Conservation (phyloP, 495 filamentous ascomycete genomes). For the Aspergillus biplanus region DNA sequence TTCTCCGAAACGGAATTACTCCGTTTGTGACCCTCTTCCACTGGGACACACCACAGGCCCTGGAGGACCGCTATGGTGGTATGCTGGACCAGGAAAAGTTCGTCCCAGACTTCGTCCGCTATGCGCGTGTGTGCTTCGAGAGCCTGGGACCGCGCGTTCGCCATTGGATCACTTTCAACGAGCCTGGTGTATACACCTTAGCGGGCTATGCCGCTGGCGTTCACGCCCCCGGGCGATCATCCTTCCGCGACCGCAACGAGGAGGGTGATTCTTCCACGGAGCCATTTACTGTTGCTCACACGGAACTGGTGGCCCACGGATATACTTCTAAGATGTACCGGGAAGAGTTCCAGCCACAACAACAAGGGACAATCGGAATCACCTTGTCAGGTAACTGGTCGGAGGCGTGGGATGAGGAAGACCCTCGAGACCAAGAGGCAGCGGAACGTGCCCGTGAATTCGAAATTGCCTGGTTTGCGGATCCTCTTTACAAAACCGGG, state of each 20-base stretch:
- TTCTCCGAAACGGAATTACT: constrained; percentile 47
- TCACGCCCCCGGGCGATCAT: constrained; percentile 50
- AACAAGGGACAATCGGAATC: constrained; percentile 50
- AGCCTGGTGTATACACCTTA: constrained; percentile 49
- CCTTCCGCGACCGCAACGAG: constrained; percentile 45
- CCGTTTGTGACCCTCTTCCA: constrained; percentile 56
- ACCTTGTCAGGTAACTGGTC: constrained; percentile 55
- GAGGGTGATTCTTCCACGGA: constrained; percentile 53
- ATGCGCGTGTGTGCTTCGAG: constrained; percentile 51
- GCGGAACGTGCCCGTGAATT: constrained; percentile 51
- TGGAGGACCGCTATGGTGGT: constrained; percentile 52
- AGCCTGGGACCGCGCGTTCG: constrained; percentile 48
- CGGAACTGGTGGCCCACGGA: constrained; percentile 47
- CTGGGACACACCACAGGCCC: constrained; percentile 51
- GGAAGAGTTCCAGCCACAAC: constrained; percentile 44
- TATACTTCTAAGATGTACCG: constrained; percentile 44
- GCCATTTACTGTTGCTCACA: constrained; percentile 50
- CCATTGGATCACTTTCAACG: constrained; percentile 57
- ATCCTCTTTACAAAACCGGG: constrained; percentile 50
- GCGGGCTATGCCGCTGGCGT: constrained; percentile 54
- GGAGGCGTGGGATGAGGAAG: constrained; percentile 50
- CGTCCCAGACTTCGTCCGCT: constrained; percentile 49
- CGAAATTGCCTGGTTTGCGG: constrained; percentile 53
- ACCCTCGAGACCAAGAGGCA: constrained; percentile 46
- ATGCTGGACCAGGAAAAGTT: constrained; percentile 49